Conservation (phyloP, 2,329 filamentous ascomycete species). For the Xylariaceae sp. region DNA sequence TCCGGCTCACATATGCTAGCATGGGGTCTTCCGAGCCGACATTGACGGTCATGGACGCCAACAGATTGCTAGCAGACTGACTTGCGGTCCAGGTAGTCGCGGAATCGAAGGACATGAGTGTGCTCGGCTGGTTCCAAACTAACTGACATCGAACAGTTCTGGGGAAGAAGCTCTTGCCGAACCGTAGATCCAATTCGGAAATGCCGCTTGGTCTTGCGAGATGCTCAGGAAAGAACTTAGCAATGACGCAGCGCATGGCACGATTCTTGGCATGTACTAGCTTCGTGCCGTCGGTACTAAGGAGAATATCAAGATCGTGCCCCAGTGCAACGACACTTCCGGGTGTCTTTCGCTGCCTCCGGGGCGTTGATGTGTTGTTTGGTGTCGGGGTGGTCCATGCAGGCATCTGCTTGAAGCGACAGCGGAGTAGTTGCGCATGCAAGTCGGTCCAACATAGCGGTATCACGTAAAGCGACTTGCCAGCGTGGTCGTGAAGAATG, state of each 20-base stretch:
- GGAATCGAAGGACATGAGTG: constrained; percentile 34
- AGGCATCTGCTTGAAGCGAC: constrained; percentile 43
- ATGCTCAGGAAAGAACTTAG: constrained; percentile 41
- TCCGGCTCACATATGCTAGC: constrained; percentile 48
- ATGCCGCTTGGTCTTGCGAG: constrained; percentile 31
- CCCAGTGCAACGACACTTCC: constrained; percentile 42
- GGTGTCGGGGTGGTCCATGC: constrained; percentile 43
- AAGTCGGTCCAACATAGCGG: constrained; percentile 57
- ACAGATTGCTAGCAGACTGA: constrained; percentile 31
- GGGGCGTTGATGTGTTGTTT: constrained; percentile 34
- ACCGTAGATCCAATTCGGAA: constrained; percentile 49
- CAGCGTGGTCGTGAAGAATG: constrained; percentile 48
- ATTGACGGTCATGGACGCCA: constrained; percentile 22
- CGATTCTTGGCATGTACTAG: constrained; percentile 36
- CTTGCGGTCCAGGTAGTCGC: constrained; percentile 32
- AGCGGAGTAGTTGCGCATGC: constrained; percentile 48
- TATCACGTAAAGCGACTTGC: constrained; percentile 47
- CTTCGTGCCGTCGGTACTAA: constrained; percentile 34
- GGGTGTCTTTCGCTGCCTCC: constrained; percentile 39
- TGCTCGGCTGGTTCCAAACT: constrained; percentile 44
- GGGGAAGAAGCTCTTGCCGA: constrained; percentile 44
- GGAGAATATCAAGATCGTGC: constrained; percentile 42
- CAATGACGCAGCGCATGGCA: constrained; percentile 44
- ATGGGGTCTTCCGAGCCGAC: constrained; percentile 33
- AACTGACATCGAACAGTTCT: constrained; percentile 47